Conservation (phyloP, 176 grass and related monocot genomes). For the Pontederia crassipes region DNA sequence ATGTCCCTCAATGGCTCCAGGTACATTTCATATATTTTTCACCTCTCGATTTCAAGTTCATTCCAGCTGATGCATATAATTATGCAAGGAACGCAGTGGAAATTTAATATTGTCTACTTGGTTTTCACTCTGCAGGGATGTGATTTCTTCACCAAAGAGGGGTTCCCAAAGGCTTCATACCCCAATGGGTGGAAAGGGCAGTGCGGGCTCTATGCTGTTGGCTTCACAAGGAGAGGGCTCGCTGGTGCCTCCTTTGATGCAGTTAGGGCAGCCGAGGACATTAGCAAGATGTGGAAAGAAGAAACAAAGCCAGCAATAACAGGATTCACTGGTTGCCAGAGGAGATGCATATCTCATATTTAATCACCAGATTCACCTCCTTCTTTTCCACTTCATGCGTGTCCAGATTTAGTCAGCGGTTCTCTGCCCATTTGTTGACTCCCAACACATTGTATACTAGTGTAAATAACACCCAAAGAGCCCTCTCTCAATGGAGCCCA, state of each 20-base stretch:
- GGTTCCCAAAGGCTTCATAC: background rate
- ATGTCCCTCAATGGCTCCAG: slow-evolving; percentile 3
- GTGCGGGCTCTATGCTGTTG: slow-evolving; percentile 1
- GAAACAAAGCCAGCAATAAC: too few relatives aligned
- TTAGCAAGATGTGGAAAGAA: slow-evolving; percentile 1
- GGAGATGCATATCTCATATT: slow-evolving; percentile 2
- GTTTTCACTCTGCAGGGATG: background rate
- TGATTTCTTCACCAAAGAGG: slow-evolving; percentile 1
- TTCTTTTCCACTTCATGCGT: too few relatives aligned
- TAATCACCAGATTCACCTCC: background rate
- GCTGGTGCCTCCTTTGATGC: background rate
- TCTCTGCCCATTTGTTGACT: too few relatives aligned
- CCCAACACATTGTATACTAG: slow-evolving; percentile 4
- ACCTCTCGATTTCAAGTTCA: too few relatives aligned
- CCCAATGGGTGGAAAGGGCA: slow-evolving; percentile 4
- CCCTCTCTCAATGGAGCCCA: slow-evolving; percentile 27
- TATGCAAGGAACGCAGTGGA: too few relatives aligned
- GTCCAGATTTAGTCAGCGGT: too few relatives aligned
- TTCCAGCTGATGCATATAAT: too few relatives aligned
- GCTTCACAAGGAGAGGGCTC: slow-evolving; percentile 7
- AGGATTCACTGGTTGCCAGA: background rate
- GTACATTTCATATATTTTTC: background rate
- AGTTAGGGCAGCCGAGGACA: background rate
- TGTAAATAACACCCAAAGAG: background rate
- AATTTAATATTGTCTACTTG: too few relatives aligned